A percentile compares a stretch with the other conserved stretches of the same genome.
Evolutionary conservation across 1,139 yeast genomes (phyloP).

Genomic region (Blastobotrys ciferrii): DNA sequence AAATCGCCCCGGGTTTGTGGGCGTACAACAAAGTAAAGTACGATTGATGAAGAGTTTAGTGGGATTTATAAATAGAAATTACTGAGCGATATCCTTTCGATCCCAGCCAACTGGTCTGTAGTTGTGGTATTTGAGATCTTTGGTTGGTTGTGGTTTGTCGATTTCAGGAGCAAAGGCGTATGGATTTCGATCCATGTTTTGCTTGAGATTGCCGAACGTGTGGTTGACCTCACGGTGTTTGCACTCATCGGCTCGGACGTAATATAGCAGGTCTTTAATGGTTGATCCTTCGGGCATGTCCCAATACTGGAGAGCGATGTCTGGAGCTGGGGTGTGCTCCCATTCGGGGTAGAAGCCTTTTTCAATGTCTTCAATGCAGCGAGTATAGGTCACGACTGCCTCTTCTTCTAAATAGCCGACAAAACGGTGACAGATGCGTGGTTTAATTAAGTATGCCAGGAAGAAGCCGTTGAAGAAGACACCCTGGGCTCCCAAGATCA

Average conservation of each 20-base stretch:
- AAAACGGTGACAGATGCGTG: conserved; percentile 68
- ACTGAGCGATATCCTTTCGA: conserved; percentile 46
- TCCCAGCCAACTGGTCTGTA: conserved; percentile 62
- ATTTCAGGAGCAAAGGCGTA: conserved; percentile 49
- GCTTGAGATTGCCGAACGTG: conserved; percentile 64
- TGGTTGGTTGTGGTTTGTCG: conserved; percentile 54
- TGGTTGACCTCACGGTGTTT: conserved; percentile 78
- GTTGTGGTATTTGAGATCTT: conserved; percentile 48
- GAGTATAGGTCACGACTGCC: conserved; percentile 70
- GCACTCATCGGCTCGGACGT: conserved; percentile 65
- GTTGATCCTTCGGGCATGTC: conserved; percentile 50
- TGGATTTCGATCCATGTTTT: conserved; percentile 59
- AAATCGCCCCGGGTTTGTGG: too few species aligned
- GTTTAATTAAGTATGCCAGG: conserved; percentile 56
- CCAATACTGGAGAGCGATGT: conserved; percentile 65
- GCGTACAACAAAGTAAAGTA: too few species aligned
- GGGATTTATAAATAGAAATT: not conserved
- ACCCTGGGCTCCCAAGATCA: conserved; percentile 68
- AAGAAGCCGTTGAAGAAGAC: conserved; percentile 68
- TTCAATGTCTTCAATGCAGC: conserved; percentile 55
- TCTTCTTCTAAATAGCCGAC: conserved; percentile 81
- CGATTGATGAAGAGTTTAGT: too few species aligned
- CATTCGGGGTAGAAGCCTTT: conserved; percentile 52
- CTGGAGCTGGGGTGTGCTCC: conserved; percentile 37
- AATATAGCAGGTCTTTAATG: conserved; percentile 58